A percentile compares a stretch with the other conserved stretches of the same genome.
phyloP scores from a whole-genome alignment of 2,329 filamentous ascomycete genomes.

The Fusarium miscanthi region DNA sequence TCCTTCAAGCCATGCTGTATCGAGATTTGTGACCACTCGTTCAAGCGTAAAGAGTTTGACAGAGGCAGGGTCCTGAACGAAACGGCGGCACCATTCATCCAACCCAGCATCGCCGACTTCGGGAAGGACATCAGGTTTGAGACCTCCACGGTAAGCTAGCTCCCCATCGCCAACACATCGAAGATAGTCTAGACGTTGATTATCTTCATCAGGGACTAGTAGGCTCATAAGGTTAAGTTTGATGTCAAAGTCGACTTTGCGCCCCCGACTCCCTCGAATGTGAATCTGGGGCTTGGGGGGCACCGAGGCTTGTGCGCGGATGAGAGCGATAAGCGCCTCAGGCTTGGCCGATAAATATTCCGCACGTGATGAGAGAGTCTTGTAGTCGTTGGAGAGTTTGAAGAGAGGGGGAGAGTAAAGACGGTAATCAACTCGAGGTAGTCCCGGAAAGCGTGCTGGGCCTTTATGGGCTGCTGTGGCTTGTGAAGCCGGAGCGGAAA shows the following conservation, averaged over 20 bases:
- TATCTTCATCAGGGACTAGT: constrained; percentile 60
- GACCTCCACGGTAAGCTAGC: constrained; percentile 61
- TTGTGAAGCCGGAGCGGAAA: background rate
- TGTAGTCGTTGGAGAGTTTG: constrained; percentile 61
- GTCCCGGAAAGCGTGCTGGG: constrained; percentile 56
- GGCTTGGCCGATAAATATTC: constrained; percentile 61
- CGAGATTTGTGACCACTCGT: constrained; percentile 65
- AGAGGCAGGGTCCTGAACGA: constrained; percentile 56
- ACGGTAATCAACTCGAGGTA: constrained; percentile 62
- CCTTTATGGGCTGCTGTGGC: constrained; percentile 17
- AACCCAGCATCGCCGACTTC: constrained; percentile 57
- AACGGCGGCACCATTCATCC: constrained; percentile 62
- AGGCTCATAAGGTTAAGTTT: constrained; percentile 66
- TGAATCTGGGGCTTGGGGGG: constrained; percentile 66
- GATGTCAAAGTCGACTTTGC: constrained; percentile 62
- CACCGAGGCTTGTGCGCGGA: constrained; percentile 61
- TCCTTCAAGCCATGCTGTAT: constrained; percentile 65
- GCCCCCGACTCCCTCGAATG: constrained; percentile 59
- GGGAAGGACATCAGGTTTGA: constrained; percentile 56
- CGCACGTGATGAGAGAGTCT: constrained; percentile 59
- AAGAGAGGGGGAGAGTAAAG: constrained; percentile 65
- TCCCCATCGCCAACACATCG: constrained; percentile 62
- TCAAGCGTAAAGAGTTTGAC: constrained; percentile 64
- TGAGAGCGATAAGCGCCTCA: constrained; percentile 57
- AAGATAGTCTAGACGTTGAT: constrained; percentile 63